Evolutionary conservation across 352 stramenopile genomes (phyloP), one percentile per base, ranked within the genome.

Genomic region (Globisporangium perplexum): DNA sequence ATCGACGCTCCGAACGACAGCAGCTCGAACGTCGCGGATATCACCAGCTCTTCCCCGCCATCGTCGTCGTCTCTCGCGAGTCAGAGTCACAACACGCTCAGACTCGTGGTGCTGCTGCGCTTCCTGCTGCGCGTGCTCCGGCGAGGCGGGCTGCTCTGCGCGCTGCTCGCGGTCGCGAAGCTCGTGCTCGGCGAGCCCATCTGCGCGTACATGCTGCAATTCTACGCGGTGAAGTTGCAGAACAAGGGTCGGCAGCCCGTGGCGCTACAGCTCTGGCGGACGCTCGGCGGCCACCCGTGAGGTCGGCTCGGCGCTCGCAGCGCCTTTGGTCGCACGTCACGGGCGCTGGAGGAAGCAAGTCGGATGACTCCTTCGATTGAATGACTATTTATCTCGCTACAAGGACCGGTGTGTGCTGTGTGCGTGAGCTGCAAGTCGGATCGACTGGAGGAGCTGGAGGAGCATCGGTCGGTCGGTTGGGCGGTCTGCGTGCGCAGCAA

Each of bases 161-260:
- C 35, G 17, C 46, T 60, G 26, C 36, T 53, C 35, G 36, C 53
- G 54, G 20, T 60, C 22, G 54, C 33, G 20, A 60, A 60, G 54
- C n/a, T 60, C n/a, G 12, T 54, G 36, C 38, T 56, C n/a, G 41
- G 54, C 14, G 38, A 59, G 43, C 56, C 56, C 38, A 56, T 62
- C 48, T 62, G 50, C 26, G 39, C 39, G n/a, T 62, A 62, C 42
- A n/a, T 58, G 28, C 39, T 62, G 7, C 56, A 62, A 43, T 59
- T 59, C 39, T 60, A 60, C 42, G 46, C 54, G 20, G 30, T 54
- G 26, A 50, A 28, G 28, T n/a, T 45, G 39, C 39, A 23, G 39
- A 45, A 5, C 33, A 39, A 39, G 33, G 14, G 39, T 7, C 18
- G 46, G 46, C 20, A 48, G 53, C 28, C 54, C 36, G 28, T 54